Conservation (phyloP, 2,329 filamentous ascomycete genomes). For the Pyrenochaeta sp. region DNA sequence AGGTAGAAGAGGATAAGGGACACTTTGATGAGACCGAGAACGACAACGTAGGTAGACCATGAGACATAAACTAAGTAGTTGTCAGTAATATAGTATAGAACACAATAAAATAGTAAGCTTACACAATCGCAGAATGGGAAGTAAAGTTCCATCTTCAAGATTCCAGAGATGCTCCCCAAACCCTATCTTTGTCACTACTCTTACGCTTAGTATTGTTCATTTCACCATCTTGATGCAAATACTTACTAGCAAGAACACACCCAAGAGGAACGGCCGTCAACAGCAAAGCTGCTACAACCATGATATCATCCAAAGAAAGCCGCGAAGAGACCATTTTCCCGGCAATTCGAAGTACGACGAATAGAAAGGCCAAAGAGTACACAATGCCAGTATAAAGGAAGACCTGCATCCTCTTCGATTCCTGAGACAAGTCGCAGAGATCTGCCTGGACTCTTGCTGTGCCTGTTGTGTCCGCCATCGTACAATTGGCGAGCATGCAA, state of each 20-base stretch:
- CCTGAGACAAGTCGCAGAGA: constrained; percentile 27
- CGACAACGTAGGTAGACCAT: constrained; percentile 25
- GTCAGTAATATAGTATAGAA: neutral
- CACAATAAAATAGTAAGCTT: neutral
- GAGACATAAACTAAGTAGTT: constrained; percentile 24
- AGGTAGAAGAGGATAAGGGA: constrained; percentile 37
- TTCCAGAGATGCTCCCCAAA: constrained; percentile 37
- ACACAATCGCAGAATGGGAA: constrained; percentile 23
- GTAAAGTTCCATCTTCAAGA: constrained; percentile 19
- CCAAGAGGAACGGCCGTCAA: constrained; percentile 26
- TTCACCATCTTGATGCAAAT: neutral
- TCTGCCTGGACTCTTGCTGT: constrained; percentile 25
- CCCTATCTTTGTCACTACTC: constrained; percentile 24
- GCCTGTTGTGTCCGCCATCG: constrained; percentile 28
- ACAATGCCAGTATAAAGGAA: constrained; percentile 18
- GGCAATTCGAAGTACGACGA: constrained; percentile 18
- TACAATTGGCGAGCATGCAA: constrained; percentile 37
- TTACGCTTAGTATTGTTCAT: neutral
- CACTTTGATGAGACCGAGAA: constrained; percentile 34
- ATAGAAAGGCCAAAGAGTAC: constrained; percentile 20
- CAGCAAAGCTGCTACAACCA: constrained; percentile 22
- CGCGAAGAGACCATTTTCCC: constrained; percentile 22
- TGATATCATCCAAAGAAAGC: constrained; percentile 26
- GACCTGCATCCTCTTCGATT: constrained; percentile 19
- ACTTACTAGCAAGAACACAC: constrained; percentile 28